Evolutionary conservation across 2,329 filamentous ascomycete genomes (phyloP), one percentile per base, ranked within the genome.

Genomic region (Fusarium subglutinans): DNA sequence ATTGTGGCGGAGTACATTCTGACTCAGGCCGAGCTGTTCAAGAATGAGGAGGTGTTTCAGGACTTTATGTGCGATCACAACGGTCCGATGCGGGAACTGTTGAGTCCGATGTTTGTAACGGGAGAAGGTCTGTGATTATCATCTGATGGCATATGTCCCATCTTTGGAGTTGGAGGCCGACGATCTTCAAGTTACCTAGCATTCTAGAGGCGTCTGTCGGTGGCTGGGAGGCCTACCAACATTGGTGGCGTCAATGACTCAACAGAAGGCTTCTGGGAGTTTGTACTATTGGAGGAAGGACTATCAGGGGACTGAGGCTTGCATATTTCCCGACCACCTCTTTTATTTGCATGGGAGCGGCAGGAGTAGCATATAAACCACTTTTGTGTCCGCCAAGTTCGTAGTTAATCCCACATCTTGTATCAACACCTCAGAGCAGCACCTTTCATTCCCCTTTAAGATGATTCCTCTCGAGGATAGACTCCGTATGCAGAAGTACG

Each of bases 401-500:
- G 5, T 13, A 15, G 48, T 20, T 24, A 13, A 18, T 11, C 10
- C 24, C 14, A 7, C 3, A 15, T n/a, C 30, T 14, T 4, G 17
- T 10, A 35, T 10, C 30, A 35, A 24, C 0, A 8, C 4, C 11
- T 9, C 5, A 22, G 1, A 54, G 18, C 8, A 41, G 17, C 8
- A 14, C 12, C 6, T 20, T 33, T 13, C 2, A 20, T 3, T 2
- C 22, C 13, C 12, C 6, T 13, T 10, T 0, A 44, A 20, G 5
- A 60, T 54, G 28, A 54, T 35, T 5, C 6, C 37, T 9, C 28
- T 26, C 5, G 2, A 35, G 8, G 28, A 55, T 14, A 55, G 28
- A 24, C 14, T 41, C 4, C 28, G 58, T 7, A 55, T 55, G 37
- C 28, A 55, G 15, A 54, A 41, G 37, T 60, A 10, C 2, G 20